Percentiles rank a stretch among this genome's conserved stretches.
Conservation (phyloP, 2,329 filamentous ascomycete species). For the Gnomoniopsis smithogilvyi region DNA sequence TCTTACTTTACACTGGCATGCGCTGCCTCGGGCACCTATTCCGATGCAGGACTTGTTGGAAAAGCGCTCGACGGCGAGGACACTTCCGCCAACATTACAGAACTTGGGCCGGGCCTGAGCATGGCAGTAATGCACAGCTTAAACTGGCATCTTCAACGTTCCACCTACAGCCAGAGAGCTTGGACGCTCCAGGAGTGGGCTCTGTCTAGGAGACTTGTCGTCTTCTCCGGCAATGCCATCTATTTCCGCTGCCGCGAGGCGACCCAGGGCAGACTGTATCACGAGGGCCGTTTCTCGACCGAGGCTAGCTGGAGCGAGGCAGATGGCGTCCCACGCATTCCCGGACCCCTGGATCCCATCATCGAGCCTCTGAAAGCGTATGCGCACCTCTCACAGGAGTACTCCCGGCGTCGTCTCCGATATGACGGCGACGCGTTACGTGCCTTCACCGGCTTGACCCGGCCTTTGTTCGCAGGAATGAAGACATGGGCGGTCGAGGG, state of each 20-base stretch:
- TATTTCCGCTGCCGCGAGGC: background rate
- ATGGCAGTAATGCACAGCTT: background rate
- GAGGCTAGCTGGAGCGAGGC: background rate
- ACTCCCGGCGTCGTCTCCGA: background rate
- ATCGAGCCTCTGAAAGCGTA: background rate
- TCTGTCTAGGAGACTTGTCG: background rate
- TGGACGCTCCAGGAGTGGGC: background rate
- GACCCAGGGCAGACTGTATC: background rate
- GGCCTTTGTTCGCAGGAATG: background rate
- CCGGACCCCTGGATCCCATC: background rate
- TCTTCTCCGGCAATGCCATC: background rate
- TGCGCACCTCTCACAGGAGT: background rate
- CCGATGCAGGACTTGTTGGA: background rate
- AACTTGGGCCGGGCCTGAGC: background rate
- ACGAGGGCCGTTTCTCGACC: background rate
- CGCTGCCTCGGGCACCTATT: background rate
- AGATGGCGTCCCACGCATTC: background rate
- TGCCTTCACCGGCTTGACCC: background rate
- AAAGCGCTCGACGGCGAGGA: background rate
- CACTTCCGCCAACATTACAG: background rate
- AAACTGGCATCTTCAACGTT: background rate
- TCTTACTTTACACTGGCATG: background rate
- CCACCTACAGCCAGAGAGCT: background rate
- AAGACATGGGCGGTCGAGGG: background rate
- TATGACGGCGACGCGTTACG: background rate